These are phyloP conservation scores for Gossypium raimondii DNA, from an alignment of 345 rosid species.

Conservation along the genomic window DNA sequence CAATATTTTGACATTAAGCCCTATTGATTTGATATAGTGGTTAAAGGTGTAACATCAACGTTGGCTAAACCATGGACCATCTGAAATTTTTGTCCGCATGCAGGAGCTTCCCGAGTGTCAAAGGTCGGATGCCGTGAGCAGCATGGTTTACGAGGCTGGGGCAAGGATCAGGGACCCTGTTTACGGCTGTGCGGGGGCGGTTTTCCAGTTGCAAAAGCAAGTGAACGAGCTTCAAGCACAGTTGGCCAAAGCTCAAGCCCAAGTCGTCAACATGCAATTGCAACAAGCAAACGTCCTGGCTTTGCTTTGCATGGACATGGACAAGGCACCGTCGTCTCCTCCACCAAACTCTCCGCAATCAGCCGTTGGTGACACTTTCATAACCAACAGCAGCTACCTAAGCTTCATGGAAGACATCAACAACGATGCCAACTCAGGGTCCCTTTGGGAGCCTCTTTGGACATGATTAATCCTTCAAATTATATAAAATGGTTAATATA, in stretches of 20 bases:
- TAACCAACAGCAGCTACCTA: conserved; percentile 25
- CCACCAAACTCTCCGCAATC: conserved; percentile 30
- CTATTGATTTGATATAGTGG: conserved; percentile 3
- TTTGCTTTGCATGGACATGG: conserved; percentile 59
- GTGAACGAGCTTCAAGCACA: conserved; percentile 79
- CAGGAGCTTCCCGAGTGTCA: conserved; percentile 81
- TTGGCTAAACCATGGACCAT: neutral
- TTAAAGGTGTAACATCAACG: neutral
- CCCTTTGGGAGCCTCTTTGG: conserved; percentile 66
- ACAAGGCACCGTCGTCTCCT: conserved; percentile 41
- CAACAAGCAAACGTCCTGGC: conserved; percentile 68
- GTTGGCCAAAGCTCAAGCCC: conserved; percentile 74
- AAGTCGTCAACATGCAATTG: conserved; percentile 55
- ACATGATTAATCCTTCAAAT: conserved; percentile 31
- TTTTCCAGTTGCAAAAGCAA: conserved; percentile 77
- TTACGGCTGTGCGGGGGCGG: conserved; percentile 80
- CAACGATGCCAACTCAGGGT: conserved; percentile 18
- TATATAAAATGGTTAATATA: neutral
- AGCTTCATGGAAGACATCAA: conserved; percentile 37
- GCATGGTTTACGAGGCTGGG: conserved; percentile 87
- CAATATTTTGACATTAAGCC: neutral
- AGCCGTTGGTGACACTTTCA: conserved; percentile 21
- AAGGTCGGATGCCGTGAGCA: conserved; percentile 87
- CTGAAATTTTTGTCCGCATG: neutral
- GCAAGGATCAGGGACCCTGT: conserved; percentile 87